Evolutionary conservation across 2,329 filamentous ascomycete genomes (phyloP).

Genomic region (Juglanconis sp.): DNA sequence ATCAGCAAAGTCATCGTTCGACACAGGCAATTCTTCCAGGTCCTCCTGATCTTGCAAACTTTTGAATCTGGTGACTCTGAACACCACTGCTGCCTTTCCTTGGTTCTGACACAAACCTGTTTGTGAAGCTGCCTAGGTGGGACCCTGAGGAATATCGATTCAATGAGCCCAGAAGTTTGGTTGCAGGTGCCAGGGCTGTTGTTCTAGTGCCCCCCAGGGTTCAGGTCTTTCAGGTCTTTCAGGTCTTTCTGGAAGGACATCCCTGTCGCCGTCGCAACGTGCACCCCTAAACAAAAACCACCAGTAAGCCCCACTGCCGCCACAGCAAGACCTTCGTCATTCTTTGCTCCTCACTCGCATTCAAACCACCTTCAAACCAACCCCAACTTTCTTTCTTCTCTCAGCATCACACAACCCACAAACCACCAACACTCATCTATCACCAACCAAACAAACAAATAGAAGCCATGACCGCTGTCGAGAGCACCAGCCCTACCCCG

Average conservation of each 20-base stretch:
- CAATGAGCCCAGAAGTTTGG: no score
- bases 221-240: no score
- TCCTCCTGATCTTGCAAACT: no score
- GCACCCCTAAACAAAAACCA: not conserved
- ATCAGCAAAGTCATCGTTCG: not conserved
- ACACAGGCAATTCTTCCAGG: not conserved
- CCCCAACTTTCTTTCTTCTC: not conserved
- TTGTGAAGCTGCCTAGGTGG: no score
- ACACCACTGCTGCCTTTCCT: no score
- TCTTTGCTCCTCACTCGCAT: not conserved
- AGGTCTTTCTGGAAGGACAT: no score
- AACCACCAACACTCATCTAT: not conserved
- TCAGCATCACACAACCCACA: not conserved
- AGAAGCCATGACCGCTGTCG: constrained; percentile 39
- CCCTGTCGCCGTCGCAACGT: no score
- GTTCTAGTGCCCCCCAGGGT: no score
- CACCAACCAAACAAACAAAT: not conserved
- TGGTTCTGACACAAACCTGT: no score
- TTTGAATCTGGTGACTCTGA: not conserved
- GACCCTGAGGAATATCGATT: no score
- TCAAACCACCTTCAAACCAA: not conserved
- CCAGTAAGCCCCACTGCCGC: no score
- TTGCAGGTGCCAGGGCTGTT: no score
- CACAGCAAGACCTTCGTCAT: not conserved
- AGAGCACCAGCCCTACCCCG: constrained; percentile 34